Percentiles rank a stretch among this genome's conserved stretches.
Evolutionary conservation across 108 stramenopile genomes (phyloP).

Genomic region (Cyclostephanos invisitatus): DNA sequence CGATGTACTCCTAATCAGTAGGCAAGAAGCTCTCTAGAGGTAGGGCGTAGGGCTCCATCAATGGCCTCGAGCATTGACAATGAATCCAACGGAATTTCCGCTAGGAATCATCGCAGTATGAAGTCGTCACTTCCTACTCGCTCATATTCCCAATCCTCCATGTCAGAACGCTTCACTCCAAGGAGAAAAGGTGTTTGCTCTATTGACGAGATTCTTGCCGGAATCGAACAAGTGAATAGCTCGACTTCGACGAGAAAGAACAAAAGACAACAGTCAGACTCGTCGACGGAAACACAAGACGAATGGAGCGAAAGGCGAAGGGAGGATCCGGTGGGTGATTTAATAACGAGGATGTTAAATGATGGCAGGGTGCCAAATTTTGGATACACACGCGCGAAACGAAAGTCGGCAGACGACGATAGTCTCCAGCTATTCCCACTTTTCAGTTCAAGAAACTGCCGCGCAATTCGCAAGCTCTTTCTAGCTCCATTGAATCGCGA

Average conservation of each 20-base stretch:
- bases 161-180: not conserved
- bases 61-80: not conserved
- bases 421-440: slow-evolving; percentile 19
- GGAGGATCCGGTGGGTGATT: slow-evolving; percentile 42
- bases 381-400: slow-evolving; percentile 12
- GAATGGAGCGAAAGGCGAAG: slow-evolving; percentile 6
- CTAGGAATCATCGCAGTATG: not conserved
- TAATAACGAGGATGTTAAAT: slow-evolving; percentile 35
- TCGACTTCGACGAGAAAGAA: not conserved
- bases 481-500: not conserved
- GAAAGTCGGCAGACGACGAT: slow-evolving; percentile 1
- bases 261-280: not conserved
- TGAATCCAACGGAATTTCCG: not conserved
- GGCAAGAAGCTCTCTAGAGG: too few species aligned
- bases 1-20: too few species aligned
- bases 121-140: not conserved
- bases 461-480: not conserved
- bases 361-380: slow-evolving; percentile 40
- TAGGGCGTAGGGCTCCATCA: too few species aligned
- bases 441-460: slow-evolving; percentile 21
- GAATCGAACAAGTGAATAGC: not conserved
- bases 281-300: slow-evolving; percentile 11
- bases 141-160: slow-evolving; percentile 1
- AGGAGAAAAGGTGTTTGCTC: not conserved
- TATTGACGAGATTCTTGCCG: not conserved